These are phyloP conservation scores for Orbilia ellipsospora DNA, from an alignment of 2,329 filamentous ascomycete species.

Conservation along the genomic window DNA sequence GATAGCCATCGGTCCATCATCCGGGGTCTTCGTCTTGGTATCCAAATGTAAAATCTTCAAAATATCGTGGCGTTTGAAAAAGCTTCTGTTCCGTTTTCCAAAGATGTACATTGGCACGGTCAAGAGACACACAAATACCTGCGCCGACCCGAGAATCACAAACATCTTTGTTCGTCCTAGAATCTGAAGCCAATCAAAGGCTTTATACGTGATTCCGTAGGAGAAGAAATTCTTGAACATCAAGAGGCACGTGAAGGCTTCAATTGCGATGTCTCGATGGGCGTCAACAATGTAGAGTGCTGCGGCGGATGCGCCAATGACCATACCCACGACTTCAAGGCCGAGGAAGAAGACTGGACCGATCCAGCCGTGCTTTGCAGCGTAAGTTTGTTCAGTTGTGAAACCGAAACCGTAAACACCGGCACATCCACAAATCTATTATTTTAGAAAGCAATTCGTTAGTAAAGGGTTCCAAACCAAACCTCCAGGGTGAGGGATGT, in stretches of 20 bases:
- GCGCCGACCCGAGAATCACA: constrained; percentile 77
- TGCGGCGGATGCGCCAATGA: constrained; percentile 85
- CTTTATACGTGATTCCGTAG: constrained; percentile 83
- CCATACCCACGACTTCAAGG: constrained; percentile 87
- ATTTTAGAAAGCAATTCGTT: neutral
- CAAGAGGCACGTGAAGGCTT: constrained; percentile 88
- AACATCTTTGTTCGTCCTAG: constrained; percentile 74
- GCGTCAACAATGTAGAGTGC: constrained; percentile 93
- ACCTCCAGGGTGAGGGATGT: neutral
- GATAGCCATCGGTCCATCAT: constrained; percentile 8
- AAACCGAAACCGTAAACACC: constrained; percentile 79
- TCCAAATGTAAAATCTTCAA: constrained; percentile 66
- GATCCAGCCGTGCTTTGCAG: constrained; percentile 74
- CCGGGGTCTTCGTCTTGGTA: constrained; percentile 30
- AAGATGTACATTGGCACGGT: constrained; percentile 73
- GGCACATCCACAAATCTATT: constrained; percentile 44
- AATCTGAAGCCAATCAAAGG: constrained; percentile 81
- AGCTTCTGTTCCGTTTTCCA: constrained; percentile 80
- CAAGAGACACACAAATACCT: constrained; percentile 78
- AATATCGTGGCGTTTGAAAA: constrained; percentile 80
- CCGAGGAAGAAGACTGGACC: constrained; percentile 84
- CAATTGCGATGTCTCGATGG: constrained; percentile 86
- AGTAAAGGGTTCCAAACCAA: neutral
- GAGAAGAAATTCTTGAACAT: constrained; percentile 96
- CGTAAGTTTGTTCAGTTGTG: constrained; percentile 70